Evolutionary conservation across 2,329 filamentous ascomycete genomes (phyloP), one percentile per base, ranked within the genome.

Genomic region (Cucurbitaria berberidis): DNA sequence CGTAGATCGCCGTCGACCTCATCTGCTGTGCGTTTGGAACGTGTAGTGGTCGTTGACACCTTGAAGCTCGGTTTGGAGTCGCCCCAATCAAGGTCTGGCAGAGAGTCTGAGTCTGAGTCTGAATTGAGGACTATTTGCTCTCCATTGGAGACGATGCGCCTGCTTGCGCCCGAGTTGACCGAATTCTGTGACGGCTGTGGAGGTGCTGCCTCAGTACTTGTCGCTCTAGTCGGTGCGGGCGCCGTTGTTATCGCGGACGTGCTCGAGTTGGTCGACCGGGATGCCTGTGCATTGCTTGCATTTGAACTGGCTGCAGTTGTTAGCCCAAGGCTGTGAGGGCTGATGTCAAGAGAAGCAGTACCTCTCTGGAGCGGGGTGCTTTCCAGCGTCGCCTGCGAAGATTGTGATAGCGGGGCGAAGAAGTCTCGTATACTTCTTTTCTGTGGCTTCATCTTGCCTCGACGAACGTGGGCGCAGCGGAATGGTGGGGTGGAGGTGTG

Each of bases 61-160:
- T 53, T 65, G 26, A 55, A 34, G 41, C 55, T 60, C 8, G 49
- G 32, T 9, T 44, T 48, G 15, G 55, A 50, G 21, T 55, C 21
- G 16, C 64, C 60, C 27, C 75, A 78, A 52, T 83, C 78, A 0
- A 87, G 88, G 43, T 84, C 81, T 10, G 53, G 53, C 2, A 74
- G 51, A 8, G 63, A 69, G 24, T 81, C 82, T 16, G 83, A 83
- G n/a, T 89, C 88, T 9, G 89, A 88, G 65, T 93, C 90, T 0
- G 90, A 92, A 48, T 84, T 87, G 40, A 81, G 81, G 21, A 93
- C 78, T 2, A 75, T 59, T 9, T 64, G 60, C 46, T 71, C 70
- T 2, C 84, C 84, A 62, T 82, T 77, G 52, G 78, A 89, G 49
- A 88, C 77, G 11, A 84, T 52, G 15, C 77, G 70, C 74, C 63